Conservation (phyloP, 306 rosid species). For the Cucurbita ficifolia region DNA sequence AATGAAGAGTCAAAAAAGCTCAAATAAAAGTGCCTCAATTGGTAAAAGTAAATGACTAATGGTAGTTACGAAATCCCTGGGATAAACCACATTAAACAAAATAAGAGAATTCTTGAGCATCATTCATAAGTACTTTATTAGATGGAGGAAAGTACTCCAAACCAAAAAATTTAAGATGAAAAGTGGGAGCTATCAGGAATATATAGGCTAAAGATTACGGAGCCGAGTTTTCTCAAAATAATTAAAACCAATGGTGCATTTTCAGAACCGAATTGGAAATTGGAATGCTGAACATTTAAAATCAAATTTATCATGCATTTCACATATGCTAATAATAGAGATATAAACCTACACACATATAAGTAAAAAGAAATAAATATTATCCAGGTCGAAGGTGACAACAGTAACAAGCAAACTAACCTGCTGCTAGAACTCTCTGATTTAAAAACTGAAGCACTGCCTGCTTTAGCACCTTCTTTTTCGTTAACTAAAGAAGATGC, state of each 20-base stretch:
- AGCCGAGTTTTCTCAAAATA: not conserved
- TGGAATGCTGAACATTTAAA: not conserved
- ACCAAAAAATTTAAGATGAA: not conserved
- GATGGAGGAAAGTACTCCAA: not conserved
- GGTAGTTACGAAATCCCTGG: not conserved
- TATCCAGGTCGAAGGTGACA: not conserved
- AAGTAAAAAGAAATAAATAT: not conserved
- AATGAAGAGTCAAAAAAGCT: not conserved
- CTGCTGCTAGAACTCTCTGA: conserved; percentile 46
- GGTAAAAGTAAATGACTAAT: not conserved
- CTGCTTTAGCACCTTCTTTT: conserved; percentile 15
- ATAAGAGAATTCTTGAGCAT: not conserved
- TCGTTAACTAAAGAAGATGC: conserved; percentile 19
- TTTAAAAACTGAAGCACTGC: conserved; percentile 21
- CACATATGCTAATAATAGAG: not conserved
- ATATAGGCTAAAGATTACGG: not conserved
- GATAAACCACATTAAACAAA: not conserved
- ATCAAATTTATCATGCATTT: not conserved
- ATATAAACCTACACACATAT: not conserved
- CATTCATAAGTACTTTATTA: not conserved
- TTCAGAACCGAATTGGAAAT: not conserved
- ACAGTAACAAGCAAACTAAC: conserved; percentile 19
- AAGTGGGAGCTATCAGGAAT: not conserved
- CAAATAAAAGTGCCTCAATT: not conserved
- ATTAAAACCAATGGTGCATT: not conserved